Percentiles rank a stretch among this genome's conserved stretches.
Evolutionary conservation across 2,329 filamentous ascomycete genomes (phyloP).

Genomic region (Anthostomella pinea): DNA sequence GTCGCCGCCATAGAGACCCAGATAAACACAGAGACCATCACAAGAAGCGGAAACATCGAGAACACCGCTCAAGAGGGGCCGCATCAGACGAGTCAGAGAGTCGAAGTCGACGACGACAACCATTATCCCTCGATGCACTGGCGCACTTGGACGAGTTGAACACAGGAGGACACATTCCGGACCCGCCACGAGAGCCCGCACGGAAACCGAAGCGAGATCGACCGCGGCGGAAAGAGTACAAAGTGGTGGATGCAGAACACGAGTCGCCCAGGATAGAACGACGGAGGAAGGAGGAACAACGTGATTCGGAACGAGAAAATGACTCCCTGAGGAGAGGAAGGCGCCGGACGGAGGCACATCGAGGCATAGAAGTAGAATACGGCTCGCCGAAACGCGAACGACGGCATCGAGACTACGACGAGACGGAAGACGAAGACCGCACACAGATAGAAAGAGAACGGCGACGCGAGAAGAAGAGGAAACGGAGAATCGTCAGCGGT

Average conservation of each 20-base stretch:
- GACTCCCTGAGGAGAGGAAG: conserved; percentile 17
- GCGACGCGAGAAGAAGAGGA: conserved; percentile 42
- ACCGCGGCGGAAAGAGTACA: conserved; percentile 26
- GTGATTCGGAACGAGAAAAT: conserved; percentile 22
- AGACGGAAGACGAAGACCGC: conserved; percentile 18
- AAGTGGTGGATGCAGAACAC: conserved; percentile 19
- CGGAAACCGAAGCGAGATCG: conserved; percentile 36
- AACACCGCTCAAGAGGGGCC: conserved; percentile 30
- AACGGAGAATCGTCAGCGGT: conserved; percentile 66
- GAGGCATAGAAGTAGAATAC: conserved; percentile 16
- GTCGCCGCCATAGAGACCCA: conserved; percentile 25
- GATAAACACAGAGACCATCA: conserved; percentile 33
- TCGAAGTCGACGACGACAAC: conserved; percentile 23
- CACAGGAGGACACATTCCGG: conserved; percentile 33
- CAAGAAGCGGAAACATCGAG: conserved; percentile 34
- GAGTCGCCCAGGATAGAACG: conserved; percentile 17
- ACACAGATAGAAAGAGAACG: conserved; percentile 17
- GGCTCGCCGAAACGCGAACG: conserved; percentile 19
- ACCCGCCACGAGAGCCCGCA: conserved; percentile 43
- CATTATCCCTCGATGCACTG: conserved; percentile 54
- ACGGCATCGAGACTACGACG: conserved; percentile 13
- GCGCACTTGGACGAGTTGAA: conserved; percentile 65
- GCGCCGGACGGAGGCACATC: conserved; percentile 10
- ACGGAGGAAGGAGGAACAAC: conserved; percentile 13
- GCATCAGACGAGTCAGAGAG: conserved; percentile 34